phyloP scores from a whole-genome alignment of 2,329 filamentous ascomycete genomes.

The Endoconidiophora polonica region DNA sequence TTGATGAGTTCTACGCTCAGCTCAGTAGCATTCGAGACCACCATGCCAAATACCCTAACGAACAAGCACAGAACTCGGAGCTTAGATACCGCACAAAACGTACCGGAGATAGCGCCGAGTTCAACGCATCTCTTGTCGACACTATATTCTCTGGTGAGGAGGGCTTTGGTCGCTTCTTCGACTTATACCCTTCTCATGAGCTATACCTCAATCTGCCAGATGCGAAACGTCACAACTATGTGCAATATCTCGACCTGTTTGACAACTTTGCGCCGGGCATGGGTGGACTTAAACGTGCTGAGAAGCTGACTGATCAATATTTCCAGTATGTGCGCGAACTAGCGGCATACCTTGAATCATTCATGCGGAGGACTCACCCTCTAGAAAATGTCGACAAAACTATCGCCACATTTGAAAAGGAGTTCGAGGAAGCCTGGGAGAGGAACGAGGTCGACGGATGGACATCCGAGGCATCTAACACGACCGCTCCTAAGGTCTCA shows the following conservation, averaged over 20 bases:
- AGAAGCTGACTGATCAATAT: conserved; percentile 86
- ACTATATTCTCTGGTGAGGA: conserved; percentile 93
- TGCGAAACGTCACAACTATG: conserved; percentile 69
- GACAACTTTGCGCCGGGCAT: conserved; percentile 67
- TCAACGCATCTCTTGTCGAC: conserved; percentile 49
- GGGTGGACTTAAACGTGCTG: conserved; percentile 55
- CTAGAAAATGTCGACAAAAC: conserved; percentile 73
- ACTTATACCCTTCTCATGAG: conserved; percentile 71
- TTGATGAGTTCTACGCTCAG: conserved; percentile 83
- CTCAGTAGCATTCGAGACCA: conserved; percentile 68
- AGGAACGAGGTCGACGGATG: conserved; percentile 66
- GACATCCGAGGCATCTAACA: conserved; percentile 37
- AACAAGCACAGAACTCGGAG: conserved; percentile 89
- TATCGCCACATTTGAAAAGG: conserved; percentile 57
- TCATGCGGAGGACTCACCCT: conserved; percentile 70
- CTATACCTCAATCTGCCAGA: conserved; percentile 78
- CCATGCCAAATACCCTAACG: conserved; percentile 81
- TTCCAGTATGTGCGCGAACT: conserved; percentile 75
- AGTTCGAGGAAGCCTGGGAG: conserved; percentile 73
- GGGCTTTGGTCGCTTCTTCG: conserved; percentile 80
- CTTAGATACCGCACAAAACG: conserved; percentile 65
- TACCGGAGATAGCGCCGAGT: conserved; percentile 39
- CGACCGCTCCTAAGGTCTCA: conserved; percentile 18
- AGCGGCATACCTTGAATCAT: conserved; percentile 69
- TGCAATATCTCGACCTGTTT: conserved; percentile 85